phyloP scores from a whole-genome alignment of 1,284 basidiomycete genomes.

The Anthracocystis walkeri region DNA sequence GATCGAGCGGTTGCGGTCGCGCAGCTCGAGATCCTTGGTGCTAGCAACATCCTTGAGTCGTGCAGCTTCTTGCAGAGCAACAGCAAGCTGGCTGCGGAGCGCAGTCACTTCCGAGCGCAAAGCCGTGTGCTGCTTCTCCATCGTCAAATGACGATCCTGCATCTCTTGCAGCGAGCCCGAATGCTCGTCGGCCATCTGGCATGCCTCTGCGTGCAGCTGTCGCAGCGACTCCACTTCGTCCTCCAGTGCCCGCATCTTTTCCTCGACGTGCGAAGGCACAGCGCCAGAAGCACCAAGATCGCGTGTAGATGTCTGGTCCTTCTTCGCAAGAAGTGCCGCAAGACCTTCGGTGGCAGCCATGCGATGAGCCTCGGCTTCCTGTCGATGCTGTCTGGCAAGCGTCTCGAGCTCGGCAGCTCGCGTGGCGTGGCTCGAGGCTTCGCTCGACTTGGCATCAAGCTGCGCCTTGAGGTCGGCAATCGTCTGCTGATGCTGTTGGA shows the following conservation, averaged over 20 bases:
- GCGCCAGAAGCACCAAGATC: slow-evolving; percentile 31
- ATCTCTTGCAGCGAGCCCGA: slow-evolving; percentile 76
- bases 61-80: slow-evolving; percentile 79
- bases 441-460: slow-evolving; percentile 73
- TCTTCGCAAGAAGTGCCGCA: slow-evolving; percentile 60
- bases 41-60: slow-evolving; percentile 73
- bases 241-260: slow-evolving; percentile 63
- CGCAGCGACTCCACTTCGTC: slow-evolving; percentile 64
- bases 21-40: slow-evolving; percentile 76
- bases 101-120: slow-evolving; percentile 83
- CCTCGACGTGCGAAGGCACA: slow-evolving; percentile 55
- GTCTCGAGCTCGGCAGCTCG: slow-evolving; percentile 79
- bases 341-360: slow-evolving; percentile 61
- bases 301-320: slow-evolving; percentile 41
- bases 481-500: slow-evolving; percentile 72
- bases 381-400: slow-evolving; percentile 75
- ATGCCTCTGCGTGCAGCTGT: slow-evolving; percentile 62
- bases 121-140: slow-evolving; percentile 78
- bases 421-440: slow-evolving; percentile 73
- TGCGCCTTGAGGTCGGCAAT: slow-evolving; percentile 80
- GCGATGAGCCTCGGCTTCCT: slow-evolving; percentile 65
- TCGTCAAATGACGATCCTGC: slow-evolving; percentile 75
- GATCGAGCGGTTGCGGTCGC: slow-evolving; percentile 77
- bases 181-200: slow-evolving; percentile 69
- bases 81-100: slow-evolving; percentile 81